Conservation (phyloP, 805 yeast genomes). For the Yamadazyma laniorum region DNA sequence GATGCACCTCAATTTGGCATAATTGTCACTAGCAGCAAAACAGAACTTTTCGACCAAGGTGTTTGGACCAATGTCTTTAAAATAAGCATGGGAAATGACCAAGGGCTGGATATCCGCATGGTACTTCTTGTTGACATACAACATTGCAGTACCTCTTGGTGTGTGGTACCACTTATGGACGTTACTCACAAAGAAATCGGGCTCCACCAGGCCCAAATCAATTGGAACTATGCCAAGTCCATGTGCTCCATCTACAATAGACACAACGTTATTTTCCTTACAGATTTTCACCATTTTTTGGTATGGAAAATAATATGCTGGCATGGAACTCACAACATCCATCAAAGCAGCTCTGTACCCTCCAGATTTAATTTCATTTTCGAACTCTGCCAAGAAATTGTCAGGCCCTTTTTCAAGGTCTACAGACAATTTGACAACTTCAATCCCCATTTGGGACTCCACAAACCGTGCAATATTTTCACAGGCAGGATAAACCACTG, state of each 20-base stretch:
- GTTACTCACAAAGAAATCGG: conserved; percentile 63
- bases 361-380: conserved; percentile 18
- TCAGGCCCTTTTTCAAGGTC: conserved; percentile 35
- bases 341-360: conserved; percentile 46
- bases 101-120: conserved; percentile 52
- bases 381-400: conserved; percentile 24
- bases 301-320: conserved; percentile 60
- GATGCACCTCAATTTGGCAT: conserved; percentile 41
- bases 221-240: conserved; percentile 54
- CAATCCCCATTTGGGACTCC: conserved; percentile 26
- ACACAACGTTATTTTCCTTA: conserved; percentile 43
- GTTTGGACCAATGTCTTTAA: conserved; percentile 23
- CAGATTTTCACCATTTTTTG: conserved; percentile 46
- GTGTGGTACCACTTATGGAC: conserved; percentile 68
- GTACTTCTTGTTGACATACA: conserved; percentile 54
- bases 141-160: conserved; percentile 57
- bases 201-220: conserved; percentile 40
- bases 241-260: conserved; percentile 75
- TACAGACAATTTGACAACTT: conserved; percentile 35
- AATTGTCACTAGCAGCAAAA: conserved; percentile 50
- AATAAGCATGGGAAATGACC: conserved; percentile 54
- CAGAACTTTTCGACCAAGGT: conserved; percentile 46
- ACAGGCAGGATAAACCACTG: conserved; percentile 56
- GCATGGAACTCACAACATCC: conserved; percentile 63
- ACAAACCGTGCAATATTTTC: conserved; percentile 48